Evolutionary conservation across 352 stramenopile genomes (phyloP), one percentile per base, ranked within the genome.

Genomic region (Phytophthora pistaciae): DNA sequence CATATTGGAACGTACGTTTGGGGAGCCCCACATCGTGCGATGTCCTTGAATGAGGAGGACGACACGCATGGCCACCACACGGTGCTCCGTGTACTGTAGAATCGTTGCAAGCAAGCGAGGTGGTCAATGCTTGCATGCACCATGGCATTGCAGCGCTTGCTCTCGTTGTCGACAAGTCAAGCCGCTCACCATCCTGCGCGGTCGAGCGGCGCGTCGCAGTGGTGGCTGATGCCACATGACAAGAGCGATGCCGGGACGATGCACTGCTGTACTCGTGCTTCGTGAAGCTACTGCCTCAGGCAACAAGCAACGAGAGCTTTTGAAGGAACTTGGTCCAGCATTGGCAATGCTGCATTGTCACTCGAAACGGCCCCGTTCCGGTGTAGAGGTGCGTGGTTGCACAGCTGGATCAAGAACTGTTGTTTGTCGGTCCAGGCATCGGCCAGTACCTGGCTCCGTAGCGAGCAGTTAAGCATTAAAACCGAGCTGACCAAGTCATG

Each of bases 381-480:
- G 38, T 44, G 38, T 44, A n/a, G 38, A 5, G 38, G 11, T 42
- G 36, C 11, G 36, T 29, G 27, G 27, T 29, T 29, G 27, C 27
- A 29, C 27, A 29, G 27, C 3, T 29, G 27, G 27, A 2, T 29
- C 27, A 29, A 29, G 27, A 29, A 29, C 27, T 29, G 27, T n/a
- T n/a, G n/a, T n/a, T n/a, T n/a, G n/a, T n/a, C n/a, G n/a, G n/a
- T n/a, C n/a, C n/a, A 29, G 27, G 27, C 27, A 29, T 29, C 27
- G 27, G 27, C 5, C n/a, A n/a, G 27, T 29, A 29, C 27, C 1
- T 29, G 27, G 23, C 27, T n/a, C 18, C 56, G 40, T 53, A 10
- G 71, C 74, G 60, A 64, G 60, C 46, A 63, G 55, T 48, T 74
- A 55, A 54, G 68, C 64, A 10, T 70, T n/a, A n/a, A n/a, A n/a